A percentile compares a stretch with the other conserved stretches of the same genome.
Evolutionary conservation across 345 rosid species (phyloP).

Genomic region (Kandelia obovata): DNA sequence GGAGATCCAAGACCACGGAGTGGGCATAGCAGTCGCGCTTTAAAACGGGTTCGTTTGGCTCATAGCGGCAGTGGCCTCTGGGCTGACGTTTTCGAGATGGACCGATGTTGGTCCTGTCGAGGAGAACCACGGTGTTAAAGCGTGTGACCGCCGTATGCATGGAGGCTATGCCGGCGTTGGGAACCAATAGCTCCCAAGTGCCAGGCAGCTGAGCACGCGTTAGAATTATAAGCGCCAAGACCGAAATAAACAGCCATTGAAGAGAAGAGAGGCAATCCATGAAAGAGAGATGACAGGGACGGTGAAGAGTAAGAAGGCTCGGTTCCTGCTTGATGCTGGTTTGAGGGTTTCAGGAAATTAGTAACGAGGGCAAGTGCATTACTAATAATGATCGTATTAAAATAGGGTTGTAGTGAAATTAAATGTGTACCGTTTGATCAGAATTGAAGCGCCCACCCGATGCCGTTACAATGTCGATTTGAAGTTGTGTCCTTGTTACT

Average conservation of each 20-base stretch:
- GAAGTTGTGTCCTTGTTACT: no score
- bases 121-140: constrained; percentile 85
- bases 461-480: no score
- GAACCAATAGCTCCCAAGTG: constrained; percentile 68
- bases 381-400: no score
- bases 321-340: no score
- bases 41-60: constrained; percentile 44
- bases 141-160: constrained; percentile 97
- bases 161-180: constrained; percentile 78
- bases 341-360: no score
- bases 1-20: constrained; percentile 23
- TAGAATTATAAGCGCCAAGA: neutral
- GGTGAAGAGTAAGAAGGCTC: neutral
- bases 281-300: neutral
- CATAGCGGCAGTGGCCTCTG: constrained; percentile 54
- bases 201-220: constrained; percentile 63
- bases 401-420: no score
- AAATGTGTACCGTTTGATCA: no score
- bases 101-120: constrained; percentile 86
- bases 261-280: constrained; percentile 20
- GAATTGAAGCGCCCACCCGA: no score
- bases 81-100: constrained; percentile 59
- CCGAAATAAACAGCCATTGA: constrained; percentile 13
- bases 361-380: no score
- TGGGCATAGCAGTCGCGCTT: constrained; percentile 78